Evolutionary conservation across 306 rosid species (phyloP).

Genomic region (Amphicarpaea edgeworthii): DNA sequence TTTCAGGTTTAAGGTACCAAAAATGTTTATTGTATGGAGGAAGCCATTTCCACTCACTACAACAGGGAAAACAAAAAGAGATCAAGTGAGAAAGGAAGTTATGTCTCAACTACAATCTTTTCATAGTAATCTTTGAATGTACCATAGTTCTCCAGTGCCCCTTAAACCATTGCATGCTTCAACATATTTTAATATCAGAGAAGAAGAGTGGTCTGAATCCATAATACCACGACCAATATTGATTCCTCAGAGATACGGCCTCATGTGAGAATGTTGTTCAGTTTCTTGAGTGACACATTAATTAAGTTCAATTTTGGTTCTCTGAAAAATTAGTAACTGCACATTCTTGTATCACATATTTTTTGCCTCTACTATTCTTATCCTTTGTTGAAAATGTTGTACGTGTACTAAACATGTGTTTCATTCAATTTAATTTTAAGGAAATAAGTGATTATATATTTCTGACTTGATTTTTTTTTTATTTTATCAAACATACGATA

Average conservation of each 20-base stretch:
- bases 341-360: background rate
- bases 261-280: conserved; percentile 1
- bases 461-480: background rate
- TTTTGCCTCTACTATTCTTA: background rate
- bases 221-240: conserved; percentile 10
- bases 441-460: background rate
- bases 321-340: background rate
- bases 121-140: conserved; percentile 67
- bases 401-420: background rate
- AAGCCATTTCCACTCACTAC: conserved; percentile 80
- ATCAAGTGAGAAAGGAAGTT: conserved; percentile 61
- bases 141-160: background rate
- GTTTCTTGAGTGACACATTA: background rate
- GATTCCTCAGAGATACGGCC: background rate
- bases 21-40: conserved; percentile 61
- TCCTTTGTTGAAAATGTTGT: background rate
- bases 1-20: conserved; percentile 90
- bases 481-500: background rate
- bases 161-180: conserved; percentile 3
- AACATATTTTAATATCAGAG: conserved; percentile 9
- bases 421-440: conserved; percentile 4
- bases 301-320: conserved; percentile 5
- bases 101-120: conserved; percentile 51
- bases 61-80: conserved; percentile 74
- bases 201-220: background rate